Percentiles rank a stretch among this genome's conserved stretches.
Conservation (phyloP, 2,329 filamentous ascomycete genomes). For the Amylocarpus encephaloides region DNA sequence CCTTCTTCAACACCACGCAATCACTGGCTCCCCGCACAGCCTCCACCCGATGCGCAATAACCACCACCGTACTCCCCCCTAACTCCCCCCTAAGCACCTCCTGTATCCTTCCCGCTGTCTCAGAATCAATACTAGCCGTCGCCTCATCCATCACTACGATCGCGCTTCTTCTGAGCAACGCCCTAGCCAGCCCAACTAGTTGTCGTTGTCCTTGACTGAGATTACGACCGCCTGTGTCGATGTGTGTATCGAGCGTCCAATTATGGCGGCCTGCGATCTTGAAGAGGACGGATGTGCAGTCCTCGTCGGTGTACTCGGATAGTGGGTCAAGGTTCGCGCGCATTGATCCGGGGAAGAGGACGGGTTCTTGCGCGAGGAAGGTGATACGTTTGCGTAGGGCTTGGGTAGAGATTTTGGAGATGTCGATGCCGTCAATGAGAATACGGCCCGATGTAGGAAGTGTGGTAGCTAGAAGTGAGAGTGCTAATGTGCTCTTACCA, state of each 20-base stretch:
- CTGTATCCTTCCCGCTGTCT: conserved; percentile 51
- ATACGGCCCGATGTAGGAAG: conserved; percentile 49
- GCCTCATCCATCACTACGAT: conserved; percentile 62
- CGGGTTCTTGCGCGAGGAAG: conserved; percentile 61
- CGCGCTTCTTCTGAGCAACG: conserved; percentile 52
- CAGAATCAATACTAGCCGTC: conserved; percentile 57
- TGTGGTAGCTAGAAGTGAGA: conserved; percentile 52
- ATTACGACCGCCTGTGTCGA: conserved; percentile 56
- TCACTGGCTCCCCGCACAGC: conserved; percentile 54
- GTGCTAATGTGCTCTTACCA: conserved; percentile 72
- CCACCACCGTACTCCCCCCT: conserved; percentile 54
- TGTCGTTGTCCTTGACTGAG: conserved; percentile 60
- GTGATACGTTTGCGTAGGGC: conserved; percentile 55
- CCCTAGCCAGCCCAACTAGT: conserved; percentile 57
- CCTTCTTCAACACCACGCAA: conserved; percentile 28
- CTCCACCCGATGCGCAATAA: conserved; percentile 58
- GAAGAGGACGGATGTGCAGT: conserved; percentile 46
- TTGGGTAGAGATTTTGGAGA: conserved; percentile 52
- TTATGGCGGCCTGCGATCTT: conserved; percentile 49
- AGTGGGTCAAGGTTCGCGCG: conserved; percentile 58
- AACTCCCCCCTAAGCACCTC: conserved; percentile 49
- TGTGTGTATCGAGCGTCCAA: conserved; percentile 49
- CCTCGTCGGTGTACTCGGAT: conserved; percentile 47
- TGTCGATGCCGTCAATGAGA: conserved; percentile 53
- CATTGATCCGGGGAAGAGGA: conserved; percentile 57